phyloP scores from a whole-genome alignment of 2,329 filamentous ascomycete genomes.

The Didymella exigua region DNA sequence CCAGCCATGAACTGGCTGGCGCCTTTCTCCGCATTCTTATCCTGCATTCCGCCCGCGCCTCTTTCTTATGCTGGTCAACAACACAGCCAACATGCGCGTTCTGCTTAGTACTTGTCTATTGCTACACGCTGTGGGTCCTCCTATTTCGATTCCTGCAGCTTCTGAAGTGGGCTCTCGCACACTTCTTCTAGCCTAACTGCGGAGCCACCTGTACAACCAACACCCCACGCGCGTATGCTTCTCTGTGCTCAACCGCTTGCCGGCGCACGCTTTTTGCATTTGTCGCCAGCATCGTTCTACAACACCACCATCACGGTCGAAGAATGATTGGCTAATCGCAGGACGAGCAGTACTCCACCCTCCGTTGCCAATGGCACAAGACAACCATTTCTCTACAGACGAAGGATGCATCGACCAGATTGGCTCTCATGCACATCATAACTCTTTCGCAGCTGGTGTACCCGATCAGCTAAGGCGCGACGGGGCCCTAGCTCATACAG shows the following conservation, averaged over 20 bases:
- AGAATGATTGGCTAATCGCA: conserved; percentile 50
- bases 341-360: conserved; percentile 52
- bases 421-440: conserved; percentile 53
- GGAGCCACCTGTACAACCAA: conserved; percentile 44
- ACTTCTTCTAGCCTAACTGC: conserved; percentile 40
- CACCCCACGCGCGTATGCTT: conserved; percentile 38
- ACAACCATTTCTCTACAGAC: conserved; percentile 52
- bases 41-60: conserved; percentile 40
- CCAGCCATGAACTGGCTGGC: conserved; percentile 41
- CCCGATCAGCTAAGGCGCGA: conserved; percentile 60
- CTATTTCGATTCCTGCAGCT: conserved; percentile 31
- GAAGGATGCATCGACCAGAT: conserved; percentile 55
- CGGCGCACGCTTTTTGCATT: conserved; percentile 48
- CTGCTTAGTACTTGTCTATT: conserved; percentile 28
- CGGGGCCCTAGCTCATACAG: conserved; percentile 54
- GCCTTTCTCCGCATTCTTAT: conserved; percentile 48
- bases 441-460: conserved; percentile 49
- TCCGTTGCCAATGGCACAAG: conserved; percentile 50
- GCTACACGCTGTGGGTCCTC: conserved; percentile 40
- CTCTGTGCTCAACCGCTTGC: conserved; percentile 29
- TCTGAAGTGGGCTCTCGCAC: conserved; percentile 46
- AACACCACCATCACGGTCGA: conserved; percentile 28
- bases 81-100: conserved; percentile 31
- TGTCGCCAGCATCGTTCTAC: conserved; percentile 45
- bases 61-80: conserved; percentile 39